Base-by-base conservation (phyloP, 495 filamentous ascomycete species). In the Penicillium nucicola region DNA sequence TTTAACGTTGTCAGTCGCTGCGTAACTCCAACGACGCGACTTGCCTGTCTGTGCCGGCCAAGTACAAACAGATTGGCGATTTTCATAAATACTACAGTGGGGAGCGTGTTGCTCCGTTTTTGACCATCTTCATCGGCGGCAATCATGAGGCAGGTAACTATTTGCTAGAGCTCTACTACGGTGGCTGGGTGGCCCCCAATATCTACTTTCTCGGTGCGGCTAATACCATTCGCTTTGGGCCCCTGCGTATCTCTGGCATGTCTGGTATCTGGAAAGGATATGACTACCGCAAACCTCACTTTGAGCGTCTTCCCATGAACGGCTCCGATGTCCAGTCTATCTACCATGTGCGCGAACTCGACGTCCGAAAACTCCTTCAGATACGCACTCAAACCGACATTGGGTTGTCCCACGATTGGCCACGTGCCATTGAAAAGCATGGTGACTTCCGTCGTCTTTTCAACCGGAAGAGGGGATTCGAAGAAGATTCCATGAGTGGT, bases 181-280 rank as follows among this genome's bases (percentile, higher is more conserved):
- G 93, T 34, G 93, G 93, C 32, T 98, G 93, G 93, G 93, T 89
- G 2, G 92, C 92, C 1, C 91, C 88, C 14, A 96, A 92, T 45
- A 98, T 98, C 43, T 98, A 95, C 74, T 98, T 95, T 72, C 68
- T 97, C 57, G 93, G 93, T 35, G 90, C 91, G 11, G 88, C 93
- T 20, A 95, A 92, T 57, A 84, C 97, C 8, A 58, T 98, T 5
- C 84, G 86, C 13, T 77, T 90, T 41, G 92, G 92, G 3, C 83
- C 86, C 2, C 68, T 97, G 15, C 85, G 93, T 3, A 95, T 98
- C 50, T 87, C 88, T n/a, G 91, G 84, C 0, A 75, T 97, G 70
- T 90, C 87, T 18, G 95, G 93, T 4, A 98, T 97, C 50, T 97
- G 89, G 85, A 95, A 95, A 61, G 82, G 79, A 1, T 86, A 84